A percentile compares a stretch with the other conserved stretches of the same genome.
phyloP scores from a whole-genome alignment of 2,329 filamentous ascomycete species.

The Hymenoscyphus repandus region DNA sequence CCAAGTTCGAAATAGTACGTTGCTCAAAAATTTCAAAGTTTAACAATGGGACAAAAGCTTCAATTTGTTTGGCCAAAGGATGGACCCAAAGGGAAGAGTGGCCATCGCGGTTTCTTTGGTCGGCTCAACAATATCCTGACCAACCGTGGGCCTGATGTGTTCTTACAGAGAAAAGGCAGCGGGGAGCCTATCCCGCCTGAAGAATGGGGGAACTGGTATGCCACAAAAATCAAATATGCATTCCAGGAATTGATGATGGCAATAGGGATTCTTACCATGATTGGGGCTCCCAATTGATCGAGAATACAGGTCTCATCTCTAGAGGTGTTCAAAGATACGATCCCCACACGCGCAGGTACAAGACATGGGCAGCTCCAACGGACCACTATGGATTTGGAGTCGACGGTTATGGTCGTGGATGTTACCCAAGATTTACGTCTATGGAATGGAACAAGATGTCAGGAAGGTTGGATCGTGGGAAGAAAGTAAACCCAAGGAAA shows the following conservation, averaged over 20 bases:
- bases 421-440: constrained; percentile 24
- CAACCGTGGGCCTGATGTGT: constrained; percentile 38
- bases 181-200: constrained; percentile 21
- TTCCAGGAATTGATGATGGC: background rate
- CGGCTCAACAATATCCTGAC: constrained; percentile 34
- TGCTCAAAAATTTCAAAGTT: too few relatives aligned
- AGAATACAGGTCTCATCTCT: constrained; percentile 4
- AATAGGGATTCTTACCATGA: constrained; percentile 29
- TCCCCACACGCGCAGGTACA: constrained; percentile 25
- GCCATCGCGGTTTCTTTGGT: constrained; percentile 24
- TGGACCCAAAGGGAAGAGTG: constrained; percentile 20
- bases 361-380: constrained; percentile 17
- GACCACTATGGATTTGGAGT: constrained; percentile 19
- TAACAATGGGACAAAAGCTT: constrained; percentile 3
- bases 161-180: constrained; percentile 25
- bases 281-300: constrained; percentile 1
- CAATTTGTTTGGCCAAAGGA: constrained; percentile 30
- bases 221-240: background rate
- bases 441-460: constrained; percentile 18
- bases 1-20: too few relatives aligned
- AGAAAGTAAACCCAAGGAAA: constrained; percentile 9
- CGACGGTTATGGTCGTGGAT: constrained; percentile 4
- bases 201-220: constrained; percentile 29
- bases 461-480: constrained; percentile 2
- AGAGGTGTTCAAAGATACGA: constrained; percentile 26